phyloP scores from a whole-genome alignment of 2,329 filamentous ascomycete species.

The Aspergillus sp. region DNA sequence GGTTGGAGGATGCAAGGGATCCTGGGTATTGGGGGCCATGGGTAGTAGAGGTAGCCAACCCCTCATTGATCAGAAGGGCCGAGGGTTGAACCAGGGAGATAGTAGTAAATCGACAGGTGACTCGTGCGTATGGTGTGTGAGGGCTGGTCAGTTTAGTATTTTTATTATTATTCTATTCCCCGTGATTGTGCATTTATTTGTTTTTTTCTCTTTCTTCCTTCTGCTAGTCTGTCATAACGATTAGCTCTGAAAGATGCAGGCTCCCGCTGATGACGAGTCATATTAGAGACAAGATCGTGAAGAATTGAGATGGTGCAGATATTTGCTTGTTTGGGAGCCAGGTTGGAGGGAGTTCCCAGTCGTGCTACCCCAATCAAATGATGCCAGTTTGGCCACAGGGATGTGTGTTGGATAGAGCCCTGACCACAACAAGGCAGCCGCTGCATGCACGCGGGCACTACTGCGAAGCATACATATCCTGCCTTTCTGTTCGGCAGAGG shows the following conservation, averaged over 20 bases:
- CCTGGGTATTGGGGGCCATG: neutral
- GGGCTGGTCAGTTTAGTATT: neutral
- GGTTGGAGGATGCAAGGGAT: constrained; percentile 14
- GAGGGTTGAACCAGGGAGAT: too few species aligned
- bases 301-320: constrained; percentile 1
- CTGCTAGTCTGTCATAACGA: neutral
- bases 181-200: too few species aligned
- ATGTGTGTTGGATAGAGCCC: neutral
- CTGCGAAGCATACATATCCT: constrained; percentile 18
- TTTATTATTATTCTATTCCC: too few species aligned
- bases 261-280: neutral
- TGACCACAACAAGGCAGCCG: constrained; percentile 10
- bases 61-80: neutral
- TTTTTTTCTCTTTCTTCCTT: neutral
- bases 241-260: neutral
- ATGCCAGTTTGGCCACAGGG: neutral
- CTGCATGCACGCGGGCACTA: constrained; percentile 24
- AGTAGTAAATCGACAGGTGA: neutral
- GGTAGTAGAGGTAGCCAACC: neutral
- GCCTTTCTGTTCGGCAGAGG: constrained; percentile 6
- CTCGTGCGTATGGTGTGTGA: neutral
- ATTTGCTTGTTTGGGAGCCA: constrained; percentile 1
- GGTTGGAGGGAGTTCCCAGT: neutral
- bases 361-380: neutral
- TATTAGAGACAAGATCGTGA: neutral